Percentiles rank a stretch among this genome's conserved stretches.
These are phyloP conservation scores for Pseudozyma hubeiensis DNA, from an alignment of 1,284 basidiomycete genomes.

Conservation along the genomic window DNA sequence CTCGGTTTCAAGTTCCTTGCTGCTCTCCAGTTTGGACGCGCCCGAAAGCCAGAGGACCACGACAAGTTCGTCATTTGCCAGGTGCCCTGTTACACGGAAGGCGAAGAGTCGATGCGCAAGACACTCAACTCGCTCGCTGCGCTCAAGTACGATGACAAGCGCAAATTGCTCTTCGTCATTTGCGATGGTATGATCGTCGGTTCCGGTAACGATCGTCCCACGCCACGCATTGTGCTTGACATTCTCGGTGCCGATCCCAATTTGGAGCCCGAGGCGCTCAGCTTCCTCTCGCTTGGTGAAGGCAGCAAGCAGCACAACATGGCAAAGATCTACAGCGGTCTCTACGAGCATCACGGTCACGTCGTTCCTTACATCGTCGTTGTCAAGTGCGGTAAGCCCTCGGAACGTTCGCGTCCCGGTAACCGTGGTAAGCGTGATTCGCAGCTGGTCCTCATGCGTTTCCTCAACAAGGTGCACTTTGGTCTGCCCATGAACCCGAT, in stretches of 20 bases:
- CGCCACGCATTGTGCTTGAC: constrained; percentile 86
- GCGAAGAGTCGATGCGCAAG: constrained; percentile 83
- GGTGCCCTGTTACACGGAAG: constrained; percentile 97
- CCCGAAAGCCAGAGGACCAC: constrained; percentile 90
- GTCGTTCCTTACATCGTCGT: constrained; percentile 95
- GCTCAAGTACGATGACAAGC: constrained; percentile 97
- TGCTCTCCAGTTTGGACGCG: constrained; percentile 85
- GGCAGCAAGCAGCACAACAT: constrained; percentile 97
- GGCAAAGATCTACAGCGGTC: constrained; percentile 96
- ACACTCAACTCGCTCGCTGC: constrained; percentile 95
- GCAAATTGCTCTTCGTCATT: constrained; percentile 91
- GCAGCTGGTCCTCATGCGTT: constrained; percentile 95
- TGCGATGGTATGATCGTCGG: constrained; percentile 99
- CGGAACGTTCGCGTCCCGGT: constrained; percentile 89
- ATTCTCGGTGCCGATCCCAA: constrained; percentile 94
- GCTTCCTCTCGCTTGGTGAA: constrained; percentile 92
- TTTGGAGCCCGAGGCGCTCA: constrained; percentile 91
- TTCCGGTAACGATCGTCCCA: constrained; percentile 78
- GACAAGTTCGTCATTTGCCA: constrained; percentile 99
- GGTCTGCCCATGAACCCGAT: constrained; percentile 94
- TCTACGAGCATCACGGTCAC: constrained; percentile 93
- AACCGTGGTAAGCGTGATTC: constrained; percentile 80
- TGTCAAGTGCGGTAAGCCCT: constrained; percentile 96
- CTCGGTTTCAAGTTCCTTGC: constrained; percentile 99
- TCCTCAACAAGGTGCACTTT: constrained; percentile 98